phyloP scores from a whole-genome alignment of 306 rosid species.

The Vachellia collinsii region DNA sequence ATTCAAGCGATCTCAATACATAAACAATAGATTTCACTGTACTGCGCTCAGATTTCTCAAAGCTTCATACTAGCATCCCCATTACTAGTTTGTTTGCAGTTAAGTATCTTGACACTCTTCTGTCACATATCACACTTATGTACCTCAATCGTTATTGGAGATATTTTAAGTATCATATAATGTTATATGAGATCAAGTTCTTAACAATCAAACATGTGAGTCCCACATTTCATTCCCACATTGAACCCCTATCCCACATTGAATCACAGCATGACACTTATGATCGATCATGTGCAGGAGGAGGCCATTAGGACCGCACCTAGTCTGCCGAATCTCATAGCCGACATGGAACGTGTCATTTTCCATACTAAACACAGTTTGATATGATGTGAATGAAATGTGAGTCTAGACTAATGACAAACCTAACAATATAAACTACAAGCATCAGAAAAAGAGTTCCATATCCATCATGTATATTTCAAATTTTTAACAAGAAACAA shows the following conservation, averaged over 20 bases:
- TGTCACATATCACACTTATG: neutral
- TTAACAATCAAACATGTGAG: neutral
- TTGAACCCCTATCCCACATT: neutral
- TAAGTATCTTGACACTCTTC: neutral
- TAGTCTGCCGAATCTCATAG: neutral
- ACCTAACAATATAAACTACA: neutral
- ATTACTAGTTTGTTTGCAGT: neutral
- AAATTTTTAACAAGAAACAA: neutral
- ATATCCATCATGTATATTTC: neutral
- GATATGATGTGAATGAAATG: neutral
- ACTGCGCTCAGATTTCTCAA: neutral
- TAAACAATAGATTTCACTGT: neutral
- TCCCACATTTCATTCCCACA: neutral
- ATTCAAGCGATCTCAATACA: neutral
- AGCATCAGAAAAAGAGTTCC: neutral
- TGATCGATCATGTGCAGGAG: neutral
- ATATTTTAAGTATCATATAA: neutral
- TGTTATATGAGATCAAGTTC: neutral
- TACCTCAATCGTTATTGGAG: neutral
- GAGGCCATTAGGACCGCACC: neutral
- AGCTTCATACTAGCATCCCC: neutral
- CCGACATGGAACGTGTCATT: neutral
- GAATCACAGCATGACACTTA: neutral
- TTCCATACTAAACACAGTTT: neutral
- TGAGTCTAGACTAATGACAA: neutral